A percentile compares a stretch with the other conserved stretches of the same genome.
phyloP scores from a whole-genome alignment of 352 stramenopile genomes.

The Phytophthora cryptogea region DNA sequence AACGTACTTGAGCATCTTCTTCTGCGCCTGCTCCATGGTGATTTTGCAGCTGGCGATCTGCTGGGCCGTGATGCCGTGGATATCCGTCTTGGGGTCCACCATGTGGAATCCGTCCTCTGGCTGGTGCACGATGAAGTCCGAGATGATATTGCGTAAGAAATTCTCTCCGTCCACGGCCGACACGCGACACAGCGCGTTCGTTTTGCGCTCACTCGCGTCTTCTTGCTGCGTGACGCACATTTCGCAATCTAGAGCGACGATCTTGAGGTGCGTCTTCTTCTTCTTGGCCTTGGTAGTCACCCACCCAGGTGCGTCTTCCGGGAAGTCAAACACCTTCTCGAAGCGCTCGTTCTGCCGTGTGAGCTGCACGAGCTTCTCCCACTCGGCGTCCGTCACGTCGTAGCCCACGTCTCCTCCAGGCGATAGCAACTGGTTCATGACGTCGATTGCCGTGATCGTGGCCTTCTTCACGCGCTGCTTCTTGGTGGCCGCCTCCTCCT shows the following conservation, averaged over 20 bases:
- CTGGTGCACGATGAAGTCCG: slow-evolving; percentile 86
- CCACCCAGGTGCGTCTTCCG: slow-evolving; percentile 47
- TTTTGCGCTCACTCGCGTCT: slow-evolving; percentile 31
- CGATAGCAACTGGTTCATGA: slow-evolving; percentile 69
- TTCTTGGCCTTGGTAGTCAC: slow-evolving; percentile 67
- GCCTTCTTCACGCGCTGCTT: slow-evolving; percentile 69
- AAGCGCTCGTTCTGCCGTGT: slow-evolving; percentile 68
- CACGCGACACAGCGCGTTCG: slow-evolving; percentile 77
- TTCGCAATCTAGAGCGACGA: slow-evolving; percentile 86
- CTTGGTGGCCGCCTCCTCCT: slow-evolving; percentile 37
- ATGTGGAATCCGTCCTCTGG: slow-evolving; percentile 62
- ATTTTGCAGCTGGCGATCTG: slow-evolving; percentile 82
- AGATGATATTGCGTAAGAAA: slow-evolving; percentile 69
- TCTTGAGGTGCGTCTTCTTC: slow-evolving; percentile 61
- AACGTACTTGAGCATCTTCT: slow-evolving; percentile 87
- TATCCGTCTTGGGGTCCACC: slow-evolving; percentile 81
- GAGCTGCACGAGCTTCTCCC: slow-evolving; percentile 69
- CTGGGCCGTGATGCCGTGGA: slow-evolving; percentile 78
- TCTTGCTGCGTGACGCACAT: slow-evolving; percentile 77
- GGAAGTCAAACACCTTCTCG: slow-evolving; percentile 62
- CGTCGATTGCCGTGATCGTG: slow-evolving; percentile 66
- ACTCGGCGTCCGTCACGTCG: slow-evolving; percentile 59
- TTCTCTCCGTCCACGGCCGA: slow-evolving; percentile 83
- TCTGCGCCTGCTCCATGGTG: slow-evolving; percentile 71
- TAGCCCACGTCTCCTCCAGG: slow-evolving; percentile 54